These are phyloP conservation scores for Cercospora sp. DNA, from an alignment of 2,329 filamentous ascomycete genomes.

Conservation along the genomic window DNA sequence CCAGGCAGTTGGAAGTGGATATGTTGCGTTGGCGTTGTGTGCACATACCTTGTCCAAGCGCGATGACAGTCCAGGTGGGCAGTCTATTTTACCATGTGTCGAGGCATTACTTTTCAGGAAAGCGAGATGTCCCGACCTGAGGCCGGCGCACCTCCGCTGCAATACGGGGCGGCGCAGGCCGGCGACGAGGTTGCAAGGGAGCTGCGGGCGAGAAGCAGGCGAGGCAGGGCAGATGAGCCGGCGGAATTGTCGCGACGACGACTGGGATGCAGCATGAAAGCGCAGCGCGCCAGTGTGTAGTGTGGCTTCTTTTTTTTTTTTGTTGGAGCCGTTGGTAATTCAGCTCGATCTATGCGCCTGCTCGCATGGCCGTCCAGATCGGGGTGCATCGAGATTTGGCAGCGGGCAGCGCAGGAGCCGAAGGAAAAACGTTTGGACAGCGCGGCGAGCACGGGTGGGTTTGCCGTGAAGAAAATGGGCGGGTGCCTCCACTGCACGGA, in stretches of 20 bases:
- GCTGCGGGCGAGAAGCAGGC: not conserved
- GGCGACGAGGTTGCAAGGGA: not conserved
- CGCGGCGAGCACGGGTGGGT: not conserved
- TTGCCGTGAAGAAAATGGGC: not conserved
- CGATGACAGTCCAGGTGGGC: not conserved
- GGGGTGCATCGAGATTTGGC: not conserved
- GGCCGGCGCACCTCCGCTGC: not conserved
- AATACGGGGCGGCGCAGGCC: not conserved
- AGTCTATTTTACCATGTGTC: not conserved
- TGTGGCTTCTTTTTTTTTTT: not conserved
- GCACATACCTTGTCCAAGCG: not conserved
- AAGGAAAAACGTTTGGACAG: not conserved
- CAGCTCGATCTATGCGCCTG: slow-evolving; percentile 1
- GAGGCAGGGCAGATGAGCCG: slow-evolving; percentile 1
- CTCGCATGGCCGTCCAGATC: not conserved
- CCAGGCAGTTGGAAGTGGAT: not conserved
- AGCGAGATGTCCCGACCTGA: not conserved
- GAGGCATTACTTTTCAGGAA: not conserved
- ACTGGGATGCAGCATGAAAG: not conserved
- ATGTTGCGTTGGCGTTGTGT: not conserved
- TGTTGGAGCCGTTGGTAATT: not conserved
- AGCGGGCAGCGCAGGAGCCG: not conserved
- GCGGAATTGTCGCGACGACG: slow-evolving; percentile 3
- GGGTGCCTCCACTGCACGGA: not conserved
- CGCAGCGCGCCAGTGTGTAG: not conserved